Percentiles rank a stretch among this genome's conserved stretches.
Conservation (phyloP, 345 rosid species). For the Boechera retrofracta region DNA sequence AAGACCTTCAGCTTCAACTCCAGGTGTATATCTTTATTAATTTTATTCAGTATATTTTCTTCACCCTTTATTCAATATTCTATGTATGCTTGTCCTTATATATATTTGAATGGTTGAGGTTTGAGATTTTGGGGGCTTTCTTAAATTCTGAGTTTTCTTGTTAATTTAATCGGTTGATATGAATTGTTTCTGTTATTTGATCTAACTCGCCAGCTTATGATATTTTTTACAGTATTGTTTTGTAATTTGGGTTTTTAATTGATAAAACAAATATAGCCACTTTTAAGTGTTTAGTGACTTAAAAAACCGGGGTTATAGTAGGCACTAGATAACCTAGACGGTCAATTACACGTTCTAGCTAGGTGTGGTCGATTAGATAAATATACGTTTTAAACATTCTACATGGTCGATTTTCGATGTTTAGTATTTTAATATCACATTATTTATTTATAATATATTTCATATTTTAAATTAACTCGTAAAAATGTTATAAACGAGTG, state of each 20-base stretch:
- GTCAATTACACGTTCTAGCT: neutral
- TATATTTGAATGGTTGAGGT: neutral
- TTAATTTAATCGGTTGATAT: neutral
- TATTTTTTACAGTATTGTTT: neutral
- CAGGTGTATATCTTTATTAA: conserved; percentile 53
- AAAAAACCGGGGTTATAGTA: neutral
- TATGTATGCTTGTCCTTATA: neutral
- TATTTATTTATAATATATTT: neutral
- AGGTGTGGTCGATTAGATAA: conserved; percentile 11
- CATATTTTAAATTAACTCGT: too few relatives aligned
- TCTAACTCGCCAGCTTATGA: neutral
- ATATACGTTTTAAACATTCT: neutral
- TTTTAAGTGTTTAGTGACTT: neutral
- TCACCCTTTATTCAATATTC: neutral
- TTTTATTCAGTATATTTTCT: neutral
- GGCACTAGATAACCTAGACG: neutral
- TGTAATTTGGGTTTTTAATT: neutral
- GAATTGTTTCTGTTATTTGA: neutral
- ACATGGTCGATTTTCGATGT: neutral
- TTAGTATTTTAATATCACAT: neutral
- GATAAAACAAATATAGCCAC: neutral
- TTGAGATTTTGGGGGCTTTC: neutral
- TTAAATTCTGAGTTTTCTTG: neutral
- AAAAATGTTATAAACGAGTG: too few relatives aligned
- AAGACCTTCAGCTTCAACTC: conserved; percentile 74